These are phyloP conservation scores for Hyphopichia khmerensis DNA, from an alignment of 1,139 yeast genomes.

Conservation along the genomic window DNA sequence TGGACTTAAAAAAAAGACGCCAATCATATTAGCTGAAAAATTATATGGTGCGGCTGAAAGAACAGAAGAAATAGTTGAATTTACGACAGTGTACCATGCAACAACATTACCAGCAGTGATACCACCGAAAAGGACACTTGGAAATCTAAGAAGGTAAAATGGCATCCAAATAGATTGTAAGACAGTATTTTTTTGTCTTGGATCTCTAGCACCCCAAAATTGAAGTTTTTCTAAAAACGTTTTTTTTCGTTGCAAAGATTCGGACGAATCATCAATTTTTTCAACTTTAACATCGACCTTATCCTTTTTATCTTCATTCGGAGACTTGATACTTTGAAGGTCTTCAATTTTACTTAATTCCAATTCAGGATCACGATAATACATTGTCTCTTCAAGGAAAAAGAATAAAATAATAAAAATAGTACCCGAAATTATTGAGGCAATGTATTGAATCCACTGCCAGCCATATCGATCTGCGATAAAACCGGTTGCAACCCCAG, in stretches of 20 bases:
- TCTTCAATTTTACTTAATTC: conserved; percentile 11
- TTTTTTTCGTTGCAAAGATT: conserved; percentile 1
- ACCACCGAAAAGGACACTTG: conserved; percentile 20
- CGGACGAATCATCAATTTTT: not conserved
- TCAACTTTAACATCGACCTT: conserved; percentile 1
- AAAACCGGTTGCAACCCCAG: conserved; percentile 53
- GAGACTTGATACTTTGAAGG: not conserved
- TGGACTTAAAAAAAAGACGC: conserved; percentile 42
- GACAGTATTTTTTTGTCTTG: conserved; percentile 10
- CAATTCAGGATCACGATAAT: conserved; percentile 12
- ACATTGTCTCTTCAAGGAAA: conserved; percentile 45
- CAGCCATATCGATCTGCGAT: conserved; percentile 47
- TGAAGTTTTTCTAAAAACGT: conserved; percentile 9
- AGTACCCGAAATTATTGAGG: conserved; percentile 12
- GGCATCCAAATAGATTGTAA: conserved; percentile 14
- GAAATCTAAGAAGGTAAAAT: conserved; percentile 14
- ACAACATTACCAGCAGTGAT: conserved; percentile 15
- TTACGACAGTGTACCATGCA: conserved; percentile 53
- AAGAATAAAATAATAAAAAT: conserved; percentile 19
- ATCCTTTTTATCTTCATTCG: not conserved
- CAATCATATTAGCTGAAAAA: conserved; percentile 38
- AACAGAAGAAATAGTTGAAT: conserved; percentile 41
- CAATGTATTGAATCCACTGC: conserved; percentile 36
- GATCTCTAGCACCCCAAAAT: conserved; percentile 12
- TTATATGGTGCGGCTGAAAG: conserved; percentile 43